Evolutionary conservation across 2,329 filamentous ascomycete species (phyloP), one percentile per base, ranked within the genome.

Genomic region (Ophiostoma himal-ulmi): DNA sequence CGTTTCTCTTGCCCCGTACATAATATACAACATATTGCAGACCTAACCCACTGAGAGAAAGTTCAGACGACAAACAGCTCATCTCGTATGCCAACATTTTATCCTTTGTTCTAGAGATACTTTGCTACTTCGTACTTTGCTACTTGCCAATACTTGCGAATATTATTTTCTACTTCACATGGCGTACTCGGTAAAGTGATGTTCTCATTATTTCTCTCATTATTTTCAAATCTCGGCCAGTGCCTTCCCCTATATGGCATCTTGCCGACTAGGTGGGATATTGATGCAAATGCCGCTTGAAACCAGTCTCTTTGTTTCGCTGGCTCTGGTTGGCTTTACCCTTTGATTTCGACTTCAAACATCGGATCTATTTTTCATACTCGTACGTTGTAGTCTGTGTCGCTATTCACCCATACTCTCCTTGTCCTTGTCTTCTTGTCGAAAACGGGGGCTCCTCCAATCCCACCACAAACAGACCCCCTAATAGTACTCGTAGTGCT

Each of bases 291-390:
- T 48, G 52, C n/a, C 52, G 13, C 52, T 54, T 8, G 8, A 6
- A 20, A 54, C 48, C 37, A 44, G 41, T 44, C 20, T 48, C 17
- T 48, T 48, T 48, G 44, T 48, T 48, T 48, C 44, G 44, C 44
- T 7, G 44, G 44, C 44, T 20, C 8, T 48, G 44, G 44, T 20
- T 48, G 44, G 44, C 44, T 48, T 48, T 17, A 48, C 52, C 52
- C 52, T 57, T 57, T 57, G 52, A 57, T 57, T 57, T 57, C 44
- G 44, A 48, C 44, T 48, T 48, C 44, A 48, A 48, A n/a, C 44
- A 20, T 48, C 44, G 44, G 44, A 48, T n/a, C 44, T 48, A 20
- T 17, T 20, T 20, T 20, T 48, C 44, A 48, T n/a, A 48, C 44
- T 48, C 5, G 44, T 48, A 48, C 44, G 44, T 48, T 20, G 44